These are phyloP conservation scores for Pythium dissimile DNA, from an alignment of 352 stramenopile genomes.

Conservation along the genomic window DNA sequence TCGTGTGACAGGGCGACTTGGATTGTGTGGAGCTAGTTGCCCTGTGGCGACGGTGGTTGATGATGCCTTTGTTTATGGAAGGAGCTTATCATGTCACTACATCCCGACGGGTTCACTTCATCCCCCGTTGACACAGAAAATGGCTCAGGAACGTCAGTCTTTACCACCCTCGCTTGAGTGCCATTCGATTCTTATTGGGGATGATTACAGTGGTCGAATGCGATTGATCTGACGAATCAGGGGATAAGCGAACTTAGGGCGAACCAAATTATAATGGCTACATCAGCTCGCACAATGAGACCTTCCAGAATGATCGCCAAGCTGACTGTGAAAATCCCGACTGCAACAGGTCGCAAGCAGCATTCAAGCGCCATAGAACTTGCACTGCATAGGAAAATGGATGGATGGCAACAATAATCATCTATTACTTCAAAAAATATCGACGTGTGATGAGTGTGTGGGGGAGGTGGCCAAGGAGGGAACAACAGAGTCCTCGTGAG, in stretches of 20 bases:
- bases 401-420: conserved; percentile 35
- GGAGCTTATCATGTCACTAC: too few species aligned
- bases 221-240: too few species aligned
- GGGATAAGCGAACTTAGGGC: too few species aligned
- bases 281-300: neutral
- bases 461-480: neutral
- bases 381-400: too few species aligned
- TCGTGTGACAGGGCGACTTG: too few species aligned
- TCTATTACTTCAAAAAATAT: conserved; percentile 39
- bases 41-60: neutral
- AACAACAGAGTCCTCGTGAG: neutral
- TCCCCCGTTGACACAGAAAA: too few species aligned
- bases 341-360: neutral
- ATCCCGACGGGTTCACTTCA: too few species aligned
- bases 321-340: neutral
- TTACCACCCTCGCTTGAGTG: too few species aligned
- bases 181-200: neutral
- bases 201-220: neutral
- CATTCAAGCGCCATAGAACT: neutral
- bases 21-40: too few species aligned
- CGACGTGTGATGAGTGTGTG: conserved; percentile 10
- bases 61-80: too few species aligned
- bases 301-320: neutral
- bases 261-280: too few species aligned
- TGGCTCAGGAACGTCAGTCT: too few species aligned